Base-by-base conservation (phyloP, 805 yeast genomes). In the Saturnispora hagleri region DNA sequence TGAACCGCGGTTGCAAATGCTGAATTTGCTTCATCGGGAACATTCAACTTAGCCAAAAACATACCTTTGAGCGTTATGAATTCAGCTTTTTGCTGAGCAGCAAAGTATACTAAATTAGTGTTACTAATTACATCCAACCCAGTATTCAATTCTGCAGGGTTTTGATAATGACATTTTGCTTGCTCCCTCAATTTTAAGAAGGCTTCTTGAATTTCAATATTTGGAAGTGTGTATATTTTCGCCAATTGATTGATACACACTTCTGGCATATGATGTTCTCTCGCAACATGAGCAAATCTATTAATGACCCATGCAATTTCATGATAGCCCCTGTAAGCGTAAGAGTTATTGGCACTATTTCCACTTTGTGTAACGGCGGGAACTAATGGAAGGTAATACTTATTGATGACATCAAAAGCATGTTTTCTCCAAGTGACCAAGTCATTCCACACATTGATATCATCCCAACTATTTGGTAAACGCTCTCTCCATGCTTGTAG, bases 261-360 rank as follows among this genome's bases (percentile, higher is more conserved):
- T 52, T 93, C 97, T 2, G 96, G 87, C 95, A 93, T 87, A 57
- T 87, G 84, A 66, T 93, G 99, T 67, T 89, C 89, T 57, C 99
- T 79, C 0, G 99, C 98, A 51, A 95, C 98, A 70, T 93, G 99
- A 0, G 99, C 99, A 73, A 93, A 93, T 50, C 98, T 72, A 69
- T 93, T 93, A 62, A 93, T 91, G 7, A 93, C 96, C 97, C 99
- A 95, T 0, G 99, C 99, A 66, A 91, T 89, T 68, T 93, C 99
- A 66, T 93, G 99, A 69, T 88, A 93, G 1, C 99, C 99, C 57
- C 99, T 77, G 69, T 91, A 95, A 1, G 97, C 98, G 63, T 89
- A 90, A 1, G 97, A 89, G 64, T 89, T 88, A 31, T 87, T 86
- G 59, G 81, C 83, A 46, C 82, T 81, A 44, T 82, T 81, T 58